phyloP scores from a whole-genome alignment of 1,284 basidiomycete species.

The Sanguinoderma infundibulare region DNA sequence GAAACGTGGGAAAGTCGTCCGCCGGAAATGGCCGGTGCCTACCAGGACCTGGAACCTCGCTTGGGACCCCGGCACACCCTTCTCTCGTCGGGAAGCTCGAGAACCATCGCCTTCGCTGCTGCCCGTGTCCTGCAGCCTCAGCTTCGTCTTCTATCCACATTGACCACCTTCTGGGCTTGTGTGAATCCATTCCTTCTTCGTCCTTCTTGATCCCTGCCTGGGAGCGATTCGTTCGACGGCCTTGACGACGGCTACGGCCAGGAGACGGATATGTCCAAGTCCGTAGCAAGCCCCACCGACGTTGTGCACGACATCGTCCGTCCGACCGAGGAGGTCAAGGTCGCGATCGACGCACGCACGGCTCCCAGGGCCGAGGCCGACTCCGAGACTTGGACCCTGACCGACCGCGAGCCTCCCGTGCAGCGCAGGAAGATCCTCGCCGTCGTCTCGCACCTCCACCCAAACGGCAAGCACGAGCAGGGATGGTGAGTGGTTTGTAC shows the following conservation, averaged over 20 bases:
- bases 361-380: constrained; percentile 17
- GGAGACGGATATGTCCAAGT: constrained; percentile 14
- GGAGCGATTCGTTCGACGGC: neutral
- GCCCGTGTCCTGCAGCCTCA: neutral
- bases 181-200: neutral
- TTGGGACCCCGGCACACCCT: constrained; percentile 14
- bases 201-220: neutral
- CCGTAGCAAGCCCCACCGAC: constrained; percentile 15
- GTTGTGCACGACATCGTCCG: constrained; percentile 35
- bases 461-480: constrained; percentile 37
- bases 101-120: neutral
- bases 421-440: constrained; percentile 39
- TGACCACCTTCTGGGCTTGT: neutral
- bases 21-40: constrained; percentile 18
- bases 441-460: constrained; percentile 39
- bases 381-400: constrained; percentile 20
- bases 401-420: constrained; percentile 10
- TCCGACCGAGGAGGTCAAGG: constrained; percentile 46
- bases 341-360: constrained; percentile 39
- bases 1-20: constrained; percentile 24
- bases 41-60: neutral
- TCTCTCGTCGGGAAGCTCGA: neutral
- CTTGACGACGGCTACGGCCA: neutral
- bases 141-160: neutral
- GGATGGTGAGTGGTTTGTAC: constrained; percentile 39